Conservation (phyloP, 75 land plant genomes). For the Larix kaempferi region DNA sequence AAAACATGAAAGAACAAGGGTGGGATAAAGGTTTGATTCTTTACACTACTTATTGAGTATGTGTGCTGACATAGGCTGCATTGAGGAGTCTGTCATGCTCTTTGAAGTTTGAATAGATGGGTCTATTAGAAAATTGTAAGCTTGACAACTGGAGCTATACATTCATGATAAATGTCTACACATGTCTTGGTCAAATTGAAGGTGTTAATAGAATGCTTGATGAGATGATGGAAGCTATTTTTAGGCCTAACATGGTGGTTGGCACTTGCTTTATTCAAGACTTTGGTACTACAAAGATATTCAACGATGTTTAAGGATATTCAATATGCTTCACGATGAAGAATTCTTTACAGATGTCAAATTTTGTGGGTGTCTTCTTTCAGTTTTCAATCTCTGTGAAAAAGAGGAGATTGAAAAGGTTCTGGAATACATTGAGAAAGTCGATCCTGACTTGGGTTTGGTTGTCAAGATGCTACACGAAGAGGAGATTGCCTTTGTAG, state of each 20-base stretch:
- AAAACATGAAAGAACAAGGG: slow-evolving; percentile 42
- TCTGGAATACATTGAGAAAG: slow-evolving; percentile 40
- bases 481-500: slow-evolving; percentile 19
- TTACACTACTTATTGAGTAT: slow-evolving; percentile 80
- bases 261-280: slow-evolving; percentile 72
- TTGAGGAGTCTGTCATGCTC: slow-evolving; percentile 63
- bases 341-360: slow-evolving; percentile 58
- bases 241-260: slow-evolving; percentile 52
- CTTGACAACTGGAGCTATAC: slow-evolving; percentile 83
- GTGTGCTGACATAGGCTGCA: slow-evolving; percentile 81
- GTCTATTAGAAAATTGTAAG: slow-evolving; percentile 23
- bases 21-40: slow-evolving; percentile 69
- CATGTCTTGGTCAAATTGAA: slow-evolving; percentile 57
- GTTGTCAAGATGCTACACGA: slow-evolving; percentile 46
- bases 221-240: slow-evolving; percentile 53
- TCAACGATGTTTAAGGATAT: slow-evolving; percentile 52
- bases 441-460: slow-evolving; percentile 43
- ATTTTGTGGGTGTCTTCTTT: slow-evolving; percentile 66
- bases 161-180: slow-evolving; percentile 72
- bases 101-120: slow-evolving; percentile 72
- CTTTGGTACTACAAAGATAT: slow-evolving; percentile 55
- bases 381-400: slow-evolving; percentile 44
- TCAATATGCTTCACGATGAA: slow-evolving; percentile 23
- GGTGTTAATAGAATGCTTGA: slow-evolving; percentile 53
- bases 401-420: slow-evolving; percentile 40